Percentiles rank a stretch among this genome's conserved stretches.
Evolutionary conservation across 495 filamentous ascomycete genomes (phyloP).

Genomic region (Hypoxylon fuscum): DNA sequence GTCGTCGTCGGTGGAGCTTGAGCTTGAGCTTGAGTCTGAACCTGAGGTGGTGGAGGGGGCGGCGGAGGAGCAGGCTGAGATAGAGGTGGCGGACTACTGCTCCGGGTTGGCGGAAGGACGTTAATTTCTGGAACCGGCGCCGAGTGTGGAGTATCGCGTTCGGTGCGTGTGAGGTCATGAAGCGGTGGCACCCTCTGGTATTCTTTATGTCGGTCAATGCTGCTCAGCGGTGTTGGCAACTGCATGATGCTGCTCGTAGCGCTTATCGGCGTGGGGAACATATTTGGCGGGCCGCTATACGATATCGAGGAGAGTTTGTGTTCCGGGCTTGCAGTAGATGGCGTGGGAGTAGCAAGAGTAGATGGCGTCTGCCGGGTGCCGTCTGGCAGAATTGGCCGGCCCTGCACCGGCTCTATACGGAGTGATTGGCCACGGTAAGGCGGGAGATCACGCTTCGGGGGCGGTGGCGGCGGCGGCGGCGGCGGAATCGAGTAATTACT

Average conservation of each 20-base stretch:
- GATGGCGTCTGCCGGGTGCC: slow-evolving; percentile 60
- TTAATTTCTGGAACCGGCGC: slow-evolving; percentile 52
- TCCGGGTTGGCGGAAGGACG: slow-evolving; percentile 58
- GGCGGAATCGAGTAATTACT: slow-evolving; percentile 48
- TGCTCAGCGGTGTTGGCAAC: slow-evolving; percentile 50
- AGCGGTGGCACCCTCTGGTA: slow-evolving; percentile 64
- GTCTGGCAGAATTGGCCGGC: slow-evolving; percentile 56
- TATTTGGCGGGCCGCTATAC: slow-evolving; percentile 53
- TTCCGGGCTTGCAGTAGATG: slow-evolving; percentile 61
- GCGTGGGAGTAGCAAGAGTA: slow-evolving; percentile 52
- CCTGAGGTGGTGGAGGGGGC: slow-evolving; percentile 45
- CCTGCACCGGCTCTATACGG: slow-evolving; percentile 65
- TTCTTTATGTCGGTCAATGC: slow-evolving; percentile 53
- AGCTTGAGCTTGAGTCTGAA: slow-evolving; percentile 33
- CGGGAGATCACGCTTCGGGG: slow-evolving; percentile 58
- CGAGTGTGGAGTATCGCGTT: slow-evolving; percentile 50
- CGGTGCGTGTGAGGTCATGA: slow-evolving; percentile 61
- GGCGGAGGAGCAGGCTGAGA: slow-evolving; percentile 41
- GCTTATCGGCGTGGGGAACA: slow-evolving; percentile 64
- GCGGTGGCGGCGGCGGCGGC: slow-evolving; percentile 42
- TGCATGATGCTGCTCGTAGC: slow-evolving; percentile 58
- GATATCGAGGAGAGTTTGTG: slow-evolving; percentile 64
- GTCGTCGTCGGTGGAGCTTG: slow-evolving; percentile 26
- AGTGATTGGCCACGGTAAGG: slow-evolving; percentile 64
- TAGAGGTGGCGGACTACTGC: slow-evolving; percentile 52